phyloP scores from a whole-genome alignment of 129 eudicot genomes.

The Flaveria brownii region DNA sequence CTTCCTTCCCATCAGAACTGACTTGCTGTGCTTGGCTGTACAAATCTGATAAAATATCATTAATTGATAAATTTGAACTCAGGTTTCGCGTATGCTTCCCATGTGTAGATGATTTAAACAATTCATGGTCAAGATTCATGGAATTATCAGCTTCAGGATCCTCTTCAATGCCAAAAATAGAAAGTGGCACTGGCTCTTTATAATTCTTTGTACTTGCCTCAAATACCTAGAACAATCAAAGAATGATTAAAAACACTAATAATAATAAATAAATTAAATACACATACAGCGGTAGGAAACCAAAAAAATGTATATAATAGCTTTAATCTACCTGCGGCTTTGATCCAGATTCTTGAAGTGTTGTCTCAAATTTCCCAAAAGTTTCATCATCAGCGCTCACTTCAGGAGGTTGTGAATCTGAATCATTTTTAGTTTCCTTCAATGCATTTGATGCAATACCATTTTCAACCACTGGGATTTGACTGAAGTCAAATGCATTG shows the following conservation, averaged over 20 bases:
- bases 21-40: conserved; percentile 66
- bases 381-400: conserved; percentile 48
- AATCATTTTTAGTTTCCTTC: conserved; percentile 32
- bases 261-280: background rate
- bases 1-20: conserved; percentile 33
- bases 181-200: conserved; percentile 62
- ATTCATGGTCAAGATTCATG: conserved; percentile 38
- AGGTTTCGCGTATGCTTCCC: conserved; percentile 42
- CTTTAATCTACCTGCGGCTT: conserved; percentile 42
- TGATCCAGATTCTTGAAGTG: conserved; percentile 44
- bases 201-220: conserved; percentile 37
- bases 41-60: conserved; percentile 66
- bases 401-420: conserved; percentile 35
- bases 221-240: conserved; percentile 46
- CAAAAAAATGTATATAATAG: background rate
- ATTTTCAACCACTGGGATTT: conserved; percentile 32
- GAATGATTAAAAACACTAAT: conserved; percentile 12
- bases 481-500: conserved; percentile 38
- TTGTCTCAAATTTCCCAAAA: conserved; percentile 61
- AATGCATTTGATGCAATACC: conserved; percentile 37
- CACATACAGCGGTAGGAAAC: conserved; percentile 1
- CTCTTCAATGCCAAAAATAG: conserved; percentile 71
- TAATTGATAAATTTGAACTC: conserved; percentile 48
- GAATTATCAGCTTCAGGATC: conserved; percentile 49
- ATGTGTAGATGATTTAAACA: conserved; percentile 39